A percentile compares a stretch with the other conserved stretches of the same genome.
phyloP scores from a whole-genome alignment of 331 rosid species.

The Acacia pycnantha region DNA sequence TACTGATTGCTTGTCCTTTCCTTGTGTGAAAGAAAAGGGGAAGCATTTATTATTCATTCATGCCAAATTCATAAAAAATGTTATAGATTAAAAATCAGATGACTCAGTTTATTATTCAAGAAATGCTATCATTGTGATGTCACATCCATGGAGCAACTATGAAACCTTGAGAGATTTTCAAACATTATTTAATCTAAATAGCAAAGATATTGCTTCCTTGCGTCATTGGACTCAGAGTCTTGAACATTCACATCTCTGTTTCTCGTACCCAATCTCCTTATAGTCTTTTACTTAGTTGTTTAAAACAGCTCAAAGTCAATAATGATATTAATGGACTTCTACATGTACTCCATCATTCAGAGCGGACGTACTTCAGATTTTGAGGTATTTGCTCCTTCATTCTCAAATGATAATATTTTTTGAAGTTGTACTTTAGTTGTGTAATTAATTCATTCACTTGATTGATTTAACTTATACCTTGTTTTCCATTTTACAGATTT shows the following conservation, averaged over 20 bases:
- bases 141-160: background rate
- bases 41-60: background rate
- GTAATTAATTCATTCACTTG: too few relatives aligned
- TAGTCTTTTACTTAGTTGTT: background rate
- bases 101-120: background rate
- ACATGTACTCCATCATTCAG: too few relatives aligned
- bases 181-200: background rate
- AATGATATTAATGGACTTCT: constrained; percentile 27
- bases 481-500: too few relatives aligned
- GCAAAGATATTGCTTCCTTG: background rate
- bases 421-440: too few relatives aligned
- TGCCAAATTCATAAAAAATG: background rate
- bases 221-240: background rate
- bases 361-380: too few relatives aligned
- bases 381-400: too few relatives aligned
- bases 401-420: too few relatives aligned
- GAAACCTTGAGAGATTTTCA: background rate
- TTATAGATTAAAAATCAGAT: background rate
- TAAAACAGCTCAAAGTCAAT: constrained; percentile 7
- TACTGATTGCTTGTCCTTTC: constrained; percentile 3
- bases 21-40: constrained; percentile 11
- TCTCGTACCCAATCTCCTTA: background rate
- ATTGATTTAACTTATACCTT: too few relatives aligned
- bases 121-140: background rate
- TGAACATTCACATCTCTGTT: background rate